Percentiles rank a stretch among this genome's conserved stretches.
These are phyloP conservation scores for Lablab purpureus DNA, from an alignment of 306 rosid species.

Conservation along the genomic window DNA sequence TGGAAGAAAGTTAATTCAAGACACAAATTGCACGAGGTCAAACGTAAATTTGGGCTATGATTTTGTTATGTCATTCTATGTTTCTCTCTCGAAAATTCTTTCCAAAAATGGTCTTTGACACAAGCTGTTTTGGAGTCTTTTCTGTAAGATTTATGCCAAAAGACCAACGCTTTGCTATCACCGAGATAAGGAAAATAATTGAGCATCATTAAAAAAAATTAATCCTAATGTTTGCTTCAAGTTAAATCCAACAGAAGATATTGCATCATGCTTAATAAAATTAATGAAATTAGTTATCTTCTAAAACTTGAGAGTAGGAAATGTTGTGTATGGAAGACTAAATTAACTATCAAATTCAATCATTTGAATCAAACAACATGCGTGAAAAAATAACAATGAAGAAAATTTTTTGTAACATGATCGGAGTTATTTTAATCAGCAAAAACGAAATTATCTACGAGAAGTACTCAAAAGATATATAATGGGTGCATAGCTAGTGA, in stretches of 20 bases:
- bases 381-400: background rate
- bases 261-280: background rate
- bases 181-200: slow-evolving; percentile 12
- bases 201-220: background rate
- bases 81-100: slow-evolving; percentile 3
- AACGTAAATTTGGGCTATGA: background rate
- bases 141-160: background rate
- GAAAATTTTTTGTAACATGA: background rate
- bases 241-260: background rate
- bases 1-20: slow-evolving; percentile 6
- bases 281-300: background rate
- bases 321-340: background rate
- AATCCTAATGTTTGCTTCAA: background rate
- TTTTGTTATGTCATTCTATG: slow-evolving; percentile 9
- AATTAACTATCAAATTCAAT: background rate
- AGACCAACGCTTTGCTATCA: background rate
- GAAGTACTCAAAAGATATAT: background rate
- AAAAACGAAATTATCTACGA: background rate
- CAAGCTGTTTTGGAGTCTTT: slow-evolving; percentile 12
- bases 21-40: background rate
- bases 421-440: background rate
- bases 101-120: slow-evolving; percentile 14
- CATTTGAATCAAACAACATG: background rate
- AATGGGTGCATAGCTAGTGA: background rate
- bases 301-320: background rate